phyloP scores from a whole-genome alignment of 306 rosid species.

The Parietaria judaica region DNA sequence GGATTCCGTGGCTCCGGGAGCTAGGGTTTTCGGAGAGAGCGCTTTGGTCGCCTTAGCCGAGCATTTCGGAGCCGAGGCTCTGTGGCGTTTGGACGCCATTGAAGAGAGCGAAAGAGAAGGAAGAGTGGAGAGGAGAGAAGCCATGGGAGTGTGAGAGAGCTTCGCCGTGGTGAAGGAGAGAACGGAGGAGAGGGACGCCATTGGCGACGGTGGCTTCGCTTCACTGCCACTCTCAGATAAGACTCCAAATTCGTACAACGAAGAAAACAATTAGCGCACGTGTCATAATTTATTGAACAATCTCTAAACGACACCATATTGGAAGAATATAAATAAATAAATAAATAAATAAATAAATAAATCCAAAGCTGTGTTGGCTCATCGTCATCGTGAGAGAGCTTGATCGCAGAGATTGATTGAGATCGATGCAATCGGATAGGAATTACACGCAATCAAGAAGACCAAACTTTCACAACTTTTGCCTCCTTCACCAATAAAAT shows the following conservation, averaged over 20 bases:
- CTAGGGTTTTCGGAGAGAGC: slow-evolving; percentile 20
- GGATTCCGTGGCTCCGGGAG: not conserved
- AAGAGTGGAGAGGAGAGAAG: slow-evolving; percentile 7
- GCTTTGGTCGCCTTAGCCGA: slow-evolving; percentile 27
- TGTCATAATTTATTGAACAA: no score
- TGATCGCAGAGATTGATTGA: no score
- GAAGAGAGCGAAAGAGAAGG: slow-evolving; percentile 23
- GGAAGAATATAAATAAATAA: no score
- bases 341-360: no score
- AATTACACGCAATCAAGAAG: slow-evolving; percentile 19
- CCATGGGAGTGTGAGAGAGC: slow-evolving; percentile 24
- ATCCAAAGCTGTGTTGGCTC: no score
- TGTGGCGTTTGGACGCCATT: slow-evolving; percentile 24
- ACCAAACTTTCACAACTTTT: not conserved
- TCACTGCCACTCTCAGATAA: not conserved
- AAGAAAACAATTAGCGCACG: no score
- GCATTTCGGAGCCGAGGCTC: slow-evolving; percentile 29
- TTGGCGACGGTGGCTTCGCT: slow-evolving; percentile 5
- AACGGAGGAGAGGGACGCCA: slow-evolving; percentile 36
- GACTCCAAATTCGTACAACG: not conserved
- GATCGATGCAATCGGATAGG: slow-evolving; percentile 20
- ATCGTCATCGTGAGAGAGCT: no score
- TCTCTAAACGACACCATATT: no score
- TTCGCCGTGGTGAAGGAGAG: slow-evolving; percentile 18
- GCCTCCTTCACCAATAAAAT: not conserved